A percentile compares a stretch with the other conserved stretches of the same genome.
Conservation (phyloP, 2,329 filamentous ascomycete genomes). For the Cucurbitaria berberidis region DNA sequence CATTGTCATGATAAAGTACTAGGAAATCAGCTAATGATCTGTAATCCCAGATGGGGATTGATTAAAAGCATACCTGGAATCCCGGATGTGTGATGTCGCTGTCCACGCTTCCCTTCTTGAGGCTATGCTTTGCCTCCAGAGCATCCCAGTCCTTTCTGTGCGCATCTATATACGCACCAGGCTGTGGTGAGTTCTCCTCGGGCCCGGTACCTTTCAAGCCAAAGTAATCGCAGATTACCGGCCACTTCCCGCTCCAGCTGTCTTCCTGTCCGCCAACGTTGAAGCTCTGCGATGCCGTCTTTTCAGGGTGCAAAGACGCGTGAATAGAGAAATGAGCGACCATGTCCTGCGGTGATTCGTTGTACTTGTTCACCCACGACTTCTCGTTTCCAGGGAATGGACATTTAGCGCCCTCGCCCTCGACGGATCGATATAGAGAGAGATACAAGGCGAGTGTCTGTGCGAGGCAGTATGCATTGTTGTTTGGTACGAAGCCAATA, state of each 20-base stretch:
- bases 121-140: constrained; percentile 32
- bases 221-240: constrained; percentile 55
- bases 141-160: constrained; percentile 39
- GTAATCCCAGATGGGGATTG: neutral
- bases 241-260: constrained; percentile 55
- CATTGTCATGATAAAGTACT: constrained; percentile 47
- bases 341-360: constrained; percentile 52
- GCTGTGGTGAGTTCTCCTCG: constrained; percentile 34
- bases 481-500: constrained; percentile 52
- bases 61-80: constrained; percentile 31
- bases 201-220: constrained; percentile 51
- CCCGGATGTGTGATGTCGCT: constrained; percentile 51
- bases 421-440: constrained; percentile 44
- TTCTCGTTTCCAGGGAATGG: constrained; percentile 49
- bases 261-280: constrained; percentile 52
- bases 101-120: constrained; percentile 51
- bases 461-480: constrained; percentile 50
- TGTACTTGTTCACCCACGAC: constrained; percentile 49
- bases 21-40: constrained; percentile 5
- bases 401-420: constrained; percentile 49
- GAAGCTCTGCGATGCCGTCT: constrained; percentile 49
- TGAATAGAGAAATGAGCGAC: constrained; percentile 52
- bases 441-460: constrained; percentile 49
- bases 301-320: constrained; percentile 51
- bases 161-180: constrained; percentile 35